Evolutionary conservation across 2,329 filamentous ascomycete species (phyloP), one percentile per base, ranked within the genome.

Genomic region (Colletotrichum truncatum): DNA sequence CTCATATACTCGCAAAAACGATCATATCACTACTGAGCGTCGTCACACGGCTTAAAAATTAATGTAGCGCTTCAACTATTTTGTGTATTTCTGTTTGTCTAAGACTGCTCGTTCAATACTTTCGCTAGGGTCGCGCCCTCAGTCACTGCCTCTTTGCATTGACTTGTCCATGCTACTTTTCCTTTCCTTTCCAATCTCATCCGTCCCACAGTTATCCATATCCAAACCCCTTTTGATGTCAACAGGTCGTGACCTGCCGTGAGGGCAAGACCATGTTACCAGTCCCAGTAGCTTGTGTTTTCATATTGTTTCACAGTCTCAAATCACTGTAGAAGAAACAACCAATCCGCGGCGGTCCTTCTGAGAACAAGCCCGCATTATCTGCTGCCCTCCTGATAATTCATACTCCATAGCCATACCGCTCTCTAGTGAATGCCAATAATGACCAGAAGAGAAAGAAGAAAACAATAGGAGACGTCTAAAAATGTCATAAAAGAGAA

Each of bases 391-490:
- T 11, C 30, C 25, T 53, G 30, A 34, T 53, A 46, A 28, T 23
- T 52, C 46, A 59, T 49, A 59, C 56, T 52, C 63, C 45, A 23
- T 51, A 30, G 36, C 51, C 59, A 52, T 46, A 51, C 32, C 52
- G 36, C 46, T 60, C 39, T 66, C 52, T 46, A 66, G 30, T 57
- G 38, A 52, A 58, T 58, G 52, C 60, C 54, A 64, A 64, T n/a
- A 18, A 36, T 43, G 51, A 53, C 67, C 64, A 36, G 58, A 57
- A 58, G 51, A 64, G 26, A 48, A 66, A 64, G 26, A 48, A 66
- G 62, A 30, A 14, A 39, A 62, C 58, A 66, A 52, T 66, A 67
- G 54, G 39, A 65, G 55, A 55, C 62, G 67, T 64, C 63, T 62
- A 69, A 66, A 66, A 64, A 63, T 58, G 46, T 66, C 58, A 38